Percentiles rank a stretch among this genome's conserved stretches.
These are phyloP conservation scores for Mycena capillaripes DNA, from an alignment of 768 basidiomycete genomes.

Conservation along the genomic window DNA sequence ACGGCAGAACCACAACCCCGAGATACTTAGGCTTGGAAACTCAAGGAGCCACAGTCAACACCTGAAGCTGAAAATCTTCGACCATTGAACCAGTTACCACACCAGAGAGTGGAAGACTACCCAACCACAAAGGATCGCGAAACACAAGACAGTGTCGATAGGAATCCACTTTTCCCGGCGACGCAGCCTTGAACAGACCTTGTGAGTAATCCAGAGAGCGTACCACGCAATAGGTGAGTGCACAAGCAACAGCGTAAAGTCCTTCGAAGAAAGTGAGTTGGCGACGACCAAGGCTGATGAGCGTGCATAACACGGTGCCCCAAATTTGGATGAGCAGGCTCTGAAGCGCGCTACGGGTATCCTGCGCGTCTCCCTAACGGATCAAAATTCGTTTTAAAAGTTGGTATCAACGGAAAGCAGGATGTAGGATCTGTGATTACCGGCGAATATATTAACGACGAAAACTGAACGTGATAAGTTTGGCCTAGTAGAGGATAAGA, in stretches of 20 bases:
- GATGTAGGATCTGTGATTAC: neutral
- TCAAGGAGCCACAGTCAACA: neutral
- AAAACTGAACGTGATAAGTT: neutral
- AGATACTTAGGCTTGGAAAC: neutral
- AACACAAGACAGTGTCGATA: neutral
- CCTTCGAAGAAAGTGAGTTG: slow-evolving; percentile 9
- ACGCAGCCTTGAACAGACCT: no score
- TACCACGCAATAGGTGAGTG: slow-evolving; percentile 18
- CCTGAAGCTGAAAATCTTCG: neutral
- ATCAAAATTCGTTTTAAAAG: neutral
- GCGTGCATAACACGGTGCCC: neutral
- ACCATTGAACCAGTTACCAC: slow-evolving; percentile 8
- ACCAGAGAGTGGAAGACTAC: neutral
- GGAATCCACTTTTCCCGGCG: no score
- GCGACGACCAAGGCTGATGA: neutral
- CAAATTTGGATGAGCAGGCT: neutral
- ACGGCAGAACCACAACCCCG: neutral
- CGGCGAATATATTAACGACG: neutral
- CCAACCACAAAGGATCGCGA: neutral
- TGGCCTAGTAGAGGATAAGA: no score
- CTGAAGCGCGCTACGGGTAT: neutral
- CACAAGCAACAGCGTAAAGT: neutral
- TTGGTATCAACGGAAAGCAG: neutral
- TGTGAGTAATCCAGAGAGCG: neutral
- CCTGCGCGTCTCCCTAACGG: neutral